Evolutionary conservation across 148 eudicot genomes (phyloP).

Genomic region (Fallopia convolvulus): DNA sequence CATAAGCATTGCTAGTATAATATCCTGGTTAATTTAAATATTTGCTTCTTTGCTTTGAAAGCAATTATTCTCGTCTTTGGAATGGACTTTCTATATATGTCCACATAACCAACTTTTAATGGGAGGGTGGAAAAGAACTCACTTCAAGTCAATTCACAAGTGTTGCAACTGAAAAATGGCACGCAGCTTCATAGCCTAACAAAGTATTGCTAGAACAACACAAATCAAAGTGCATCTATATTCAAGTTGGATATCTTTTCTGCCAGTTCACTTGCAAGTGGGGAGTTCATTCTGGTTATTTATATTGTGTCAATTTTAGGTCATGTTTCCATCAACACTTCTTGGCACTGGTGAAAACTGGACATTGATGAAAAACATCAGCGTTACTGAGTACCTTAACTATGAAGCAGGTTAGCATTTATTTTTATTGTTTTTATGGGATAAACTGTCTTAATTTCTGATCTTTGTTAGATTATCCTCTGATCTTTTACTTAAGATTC

Average conservation of each 20-base stretch:
- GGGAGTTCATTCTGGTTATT: background rate
- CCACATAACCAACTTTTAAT: too few relatives aligned
- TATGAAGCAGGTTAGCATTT: slow-evolving; percentile 68
- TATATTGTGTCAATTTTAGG: slow-evolving; percentile 32
- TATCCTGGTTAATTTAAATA: too few relatives aligned
- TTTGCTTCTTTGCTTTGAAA: too few relatives aligned
- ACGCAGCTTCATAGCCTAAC: too few relatives aligned
- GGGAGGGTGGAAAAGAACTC: too few relatives aligned
- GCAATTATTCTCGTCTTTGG: too few relatives aligned
- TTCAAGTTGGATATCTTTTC: background rate
- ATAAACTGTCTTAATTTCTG: background rate
- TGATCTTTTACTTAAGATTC: background rate
- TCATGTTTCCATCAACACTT: slow-evolving; percentile 86
- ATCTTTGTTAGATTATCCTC: background rate
- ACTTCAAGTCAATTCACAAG: too few relatives aligned
- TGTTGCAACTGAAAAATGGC: too few relatives aligned
- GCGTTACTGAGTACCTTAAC: slow-evolving; percentile 89
- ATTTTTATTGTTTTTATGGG: background rate
- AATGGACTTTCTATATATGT: too few relatives aligned
- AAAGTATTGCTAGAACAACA: too few relatives aligned
- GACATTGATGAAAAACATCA: slow-evolving; percentile 89
- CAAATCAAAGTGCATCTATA: too few relatives aligned
- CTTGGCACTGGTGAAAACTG: slow-evolving; percentile 85
- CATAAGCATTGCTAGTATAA: too few relatives aligned
- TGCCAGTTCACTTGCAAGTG: background rate